Evolutionary conservation across 164 flowering plant genomes (phyloP).

Genomic region (Santalum album): DNA sequence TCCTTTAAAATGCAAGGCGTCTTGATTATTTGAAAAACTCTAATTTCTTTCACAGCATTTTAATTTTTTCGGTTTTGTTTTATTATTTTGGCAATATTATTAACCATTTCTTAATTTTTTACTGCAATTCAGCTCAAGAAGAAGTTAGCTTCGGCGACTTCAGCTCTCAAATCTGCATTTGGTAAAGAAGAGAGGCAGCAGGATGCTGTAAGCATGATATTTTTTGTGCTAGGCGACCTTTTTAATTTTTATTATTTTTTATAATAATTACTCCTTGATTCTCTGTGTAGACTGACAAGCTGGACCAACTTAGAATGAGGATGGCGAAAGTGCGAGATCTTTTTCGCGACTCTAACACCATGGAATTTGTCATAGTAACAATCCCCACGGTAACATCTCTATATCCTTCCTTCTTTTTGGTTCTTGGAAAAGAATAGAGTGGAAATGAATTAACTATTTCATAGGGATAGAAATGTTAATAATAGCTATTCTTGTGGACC

Average conservation of each 20-base stretch:
- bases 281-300: constrained; percentile 53
- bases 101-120: no score
- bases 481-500: no score
- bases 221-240: neutral
- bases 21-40: no score
- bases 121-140: constrained; percentile 75
- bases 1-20: no score
- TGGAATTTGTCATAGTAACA: constrained; percentile 86
- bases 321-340: constrained; percentile 86
- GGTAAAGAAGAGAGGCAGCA: constrained; percentile 49
- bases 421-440: neutral
- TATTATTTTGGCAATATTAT: no score
- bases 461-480: no score
- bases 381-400: constrained; percentile 66
- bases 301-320: constrained; percentile 74
- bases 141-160: constrained; percentile 71
- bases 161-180: constrained; percentile 81
- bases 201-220: constrained; percentile 56
- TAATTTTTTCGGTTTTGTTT: neutral
- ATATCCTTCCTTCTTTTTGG: neutral
- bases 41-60: no score
- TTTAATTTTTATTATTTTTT: no score
- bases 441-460: no score
- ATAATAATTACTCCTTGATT: neutral
- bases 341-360: constrained; percentile 62